A percentile compares a stretch with the other conserved stretches of the same genome.
phyloP scores from a whole-genome alignment of 768 basidiomycete genomes.

The Mycena indigotica region DNA sequence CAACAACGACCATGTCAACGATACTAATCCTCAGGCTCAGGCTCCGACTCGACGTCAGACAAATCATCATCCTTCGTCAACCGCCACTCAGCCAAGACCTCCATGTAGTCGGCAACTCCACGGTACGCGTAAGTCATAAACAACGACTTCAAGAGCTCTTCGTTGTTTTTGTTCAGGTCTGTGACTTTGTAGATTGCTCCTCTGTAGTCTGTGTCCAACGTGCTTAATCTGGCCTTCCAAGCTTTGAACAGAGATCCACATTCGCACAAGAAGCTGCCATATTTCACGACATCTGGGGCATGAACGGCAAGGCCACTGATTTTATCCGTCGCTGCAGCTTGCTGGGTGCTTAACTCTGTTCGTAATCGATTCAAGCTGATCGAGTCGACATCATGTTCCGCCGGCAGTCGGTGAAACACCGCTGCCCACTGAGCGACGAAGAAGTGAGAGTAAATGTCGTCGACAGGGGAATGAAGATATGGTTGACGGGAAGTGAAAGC shows the following conservation, averaged over 20 bases:
- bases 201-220: neutral
- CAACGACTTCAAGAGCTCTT: neutral
- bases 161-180: neutral
- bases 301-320: neutral
- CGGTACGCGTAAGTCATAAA: neutral
- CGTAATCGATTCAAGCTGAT: neutral
- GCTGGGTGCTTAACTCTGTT: neutral
- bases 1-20: too few species aligned
- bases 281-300: neutral
- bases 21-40: too few species aligned
- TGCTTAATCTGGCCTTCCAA: neutral
- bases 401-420: neutral
- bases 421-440: slow-evolving; percentile 21
- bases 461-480: slow-evolving; percentile 18
- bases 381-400: neutral
- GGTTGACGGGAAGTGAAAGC: too few species aligned
- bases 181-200: neutral
- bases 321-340: neutral
- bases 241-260: neutral
- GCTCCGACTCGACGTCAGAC: too few species aligned
- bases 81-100: neutral
- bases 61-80: too few species aligned
- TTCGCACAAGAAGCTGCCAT: neutral
- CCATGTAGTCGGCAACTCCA: neutral
- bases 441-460: slow-evolving; percentile 19